A percentile compares a stretch with the other conserved stretches of the same genome.
Evolutionary conservation across 75 land plant genomes (phyloP).

Genomic region (Cunninghamia lanceolata): DNA sequence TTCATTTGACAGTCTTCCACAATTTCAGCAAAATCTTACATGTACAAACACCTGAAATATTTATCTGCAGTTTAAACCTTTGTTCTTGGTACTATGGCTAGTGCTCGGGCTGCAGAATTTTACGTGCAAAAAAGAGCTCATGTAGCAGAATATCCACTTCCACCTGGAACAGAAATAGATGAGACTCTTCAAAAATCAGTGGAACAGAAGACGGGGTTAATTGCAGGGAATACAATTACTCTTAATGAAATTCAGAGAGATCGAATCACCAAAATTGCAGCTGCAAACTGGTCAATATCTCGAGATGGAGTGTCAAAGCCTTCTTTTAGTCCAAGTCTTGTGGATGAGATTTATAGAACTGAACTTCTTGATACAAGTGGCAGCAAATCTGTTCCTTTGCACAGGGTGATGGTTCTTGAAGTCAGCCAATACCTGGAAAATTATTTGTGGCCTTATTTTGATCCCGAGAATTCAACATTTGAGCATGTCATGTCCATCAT

Average conservation of each 20-base stretch:
- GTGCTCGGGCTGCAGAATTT: background rate
- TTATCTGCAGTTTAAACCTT: background rate
- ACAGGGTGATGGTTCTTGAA: slow-evolving; percentile 93
- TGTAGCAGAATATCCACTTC: slow-evolving; percentile 15
- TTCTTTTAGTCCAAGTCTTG: slow-evolving; percentile 69
- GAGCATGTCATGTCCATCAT: slow-evolving; percentile 99
- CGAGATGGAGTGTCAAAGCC: slow-evolving; percentile 17
- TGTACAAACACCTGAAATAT: background rate
- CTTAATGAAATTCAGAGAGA: slow-evolving; percentile 78
- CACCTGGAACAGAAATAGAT: background rate
- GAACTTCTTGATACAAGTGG: slow-evolving; percentile 72
- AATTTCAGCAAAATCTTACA: background rate
- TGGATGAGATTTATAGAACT: slow-evolving; percentile 84
- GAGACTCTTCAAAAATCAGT: slow-evolving; percentile 22
- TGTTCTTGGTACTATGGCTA: slow-evolving; percentile 1
- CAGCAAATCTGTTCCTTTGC: slow-evolving; percentile 72
- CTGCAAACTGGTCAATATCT: slow-evolving; percentile 56
- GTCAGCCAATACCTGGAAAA: slow-evolving; percentile 99
- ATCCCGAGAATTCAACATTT: slow-evolving; percentile 67
- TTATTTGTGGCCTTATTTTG: slow-evolving; percentile 95
- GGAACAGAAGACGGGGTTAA: slow-evolving; percentile 26
- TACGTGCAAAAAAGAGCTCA: slow-evolving; percentile 2
- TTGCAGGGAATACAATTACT: slow-evolving; percentile 55
- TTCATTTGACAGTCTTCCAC: background rate
- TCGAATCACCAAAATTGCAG: slow-evolving; percentile 76